Percentiles rank a stretch among this genome's conserved stretches.
phyloP scores from a whole-genome alignment of 441 rosid species.

The Sinapis alba region DNA sequence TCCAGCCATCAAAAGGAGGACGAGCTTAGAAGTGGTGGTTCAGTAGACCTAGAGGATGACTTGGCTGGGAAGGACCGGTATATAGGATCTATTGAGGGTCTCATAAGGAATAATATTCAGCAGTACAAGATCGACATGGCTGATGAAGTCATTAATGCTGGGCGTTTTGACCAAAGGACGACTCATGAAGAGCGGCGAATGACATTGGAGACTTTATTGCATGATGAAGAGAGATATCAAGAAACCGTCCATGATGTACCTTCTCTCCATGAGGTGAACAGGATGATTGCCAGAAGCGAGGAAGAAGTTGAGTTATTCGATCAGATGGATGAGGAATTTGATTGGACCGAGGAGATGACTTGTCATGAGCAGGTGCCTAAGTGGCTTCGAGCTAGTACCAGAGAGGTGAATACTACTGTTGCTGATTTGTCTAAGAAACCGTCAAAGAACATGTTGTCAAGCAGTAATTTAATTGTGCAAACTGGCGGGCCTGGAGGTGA shows the following conservation, averaged over 20 bases:
- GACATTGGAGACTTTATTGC: conserved; percentile 96
- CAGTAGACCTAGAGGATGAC: conserved; percentile 91
- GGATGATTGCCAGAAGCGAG: conserved; percentile 97
- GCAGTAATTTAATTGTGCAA: conserved; percentile 54
- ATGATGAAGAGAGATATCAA: conserved; percentile 98
- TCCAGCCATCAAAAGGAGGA: conserved; percentile 97
- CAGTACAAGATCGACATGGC: conserved; percentile 99
- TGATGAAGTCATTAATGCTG: conserved; percentile 99
- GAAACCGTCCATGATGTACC: conserved; percentile 99
- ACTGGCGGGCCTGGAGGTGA: conserved; percentile 64
- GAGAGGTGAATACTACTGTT: conserved; percentile 76
- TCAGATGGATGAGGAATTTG: conserved; percentile 99
- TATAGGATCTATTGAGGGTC: conserved; percentile 98
- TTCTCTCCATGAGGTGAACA: conserved; percentile 90
- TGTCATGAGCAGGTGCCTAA: conserved; percentile 87
- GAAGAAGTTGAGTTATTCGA: conserved; percentile 96
- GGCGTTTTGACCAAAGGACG: conserved; percentile 99
- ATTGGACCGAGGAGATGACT: conserved; percentile 97
- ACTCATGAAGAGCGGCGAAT: conserved; percentile 99
- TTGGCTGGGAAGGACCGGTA: conserved; percentile 98
- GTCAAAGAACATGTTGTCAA: conserved; percentile 63
- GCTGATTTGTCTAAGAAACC: conserved; percentile 92
- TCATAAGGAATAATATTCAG: conserved; percentile 97
- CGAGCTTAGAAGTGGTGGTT: conserved; percentile 85
- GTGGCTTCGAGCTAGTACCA: conserved; percentile 94